Percentiles rank a stretch among this genome's conserved stretches.
These are phyloP conservation scores for Pleurotus djamor DNA, from an alignment of 768 basidiomycete species.

Conservation along the genomic window DNA sequence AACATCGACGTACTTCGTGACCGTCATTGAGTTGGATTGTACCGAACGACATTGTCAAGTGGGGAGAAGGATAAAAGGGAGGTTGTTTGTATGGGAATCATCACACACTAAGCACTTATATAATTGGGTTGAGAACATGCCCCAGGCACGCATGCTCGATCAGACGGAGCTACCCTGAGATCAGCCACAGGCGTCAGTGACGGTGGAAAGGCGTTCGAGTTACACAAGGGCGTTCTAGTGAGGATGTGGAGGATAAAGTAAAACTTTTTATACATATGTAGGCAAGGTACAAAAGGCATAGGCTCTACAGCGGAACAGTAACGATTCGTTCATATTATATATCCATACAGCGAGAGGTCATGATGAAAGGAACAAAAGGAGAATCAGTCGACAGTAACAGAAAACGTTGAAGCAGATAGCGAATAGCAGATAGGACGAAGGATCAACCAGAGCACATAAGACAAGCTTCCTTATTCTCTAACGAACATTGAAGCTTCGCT, in stretches of 20 bases:
- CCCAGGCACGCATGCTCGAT: no score
- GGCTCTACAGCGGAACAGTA: neutral
- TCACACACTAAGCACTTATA: no score
- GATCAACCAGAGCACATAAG: slow-evolving; percentile 84
- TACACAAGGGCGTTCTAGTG: no score
- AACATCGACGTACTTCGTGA: slow-evolving; percentile 17
- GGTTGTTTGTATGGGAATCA: no score
- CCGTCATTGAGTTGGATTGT: slow-evolving; percentile 39
- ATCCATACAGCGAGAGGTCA: neutral
- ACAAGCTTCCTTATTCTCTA: slow-evolving; percentile 95
- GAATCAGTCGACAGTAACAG: neutral
- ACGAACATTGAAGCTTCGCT: slow-evolving; percentile 77
- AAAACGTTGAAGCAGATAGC: neutral
- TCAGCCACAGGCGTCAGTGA: no score
- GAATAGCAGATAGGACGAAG: neutral
- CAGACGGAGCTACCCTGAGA: no score
- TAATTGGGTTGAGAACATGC: no score
- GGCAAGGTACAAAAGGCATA: neutral
- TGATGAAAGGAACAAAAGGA: neutral
- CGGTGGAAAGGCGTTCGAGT: no score
- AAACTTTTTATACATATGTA: no score
- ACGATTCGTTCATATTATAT: no score
- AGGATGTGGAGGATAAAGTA: neutral
- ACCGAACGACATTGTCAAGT: slow-evolving; percentile 34
- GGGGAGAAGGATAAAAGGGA: neutral